Evolutionary conservation across 176 grass and related monocot genomes (phyloP).

Genomic region (Paspalum notatum): DNA sequence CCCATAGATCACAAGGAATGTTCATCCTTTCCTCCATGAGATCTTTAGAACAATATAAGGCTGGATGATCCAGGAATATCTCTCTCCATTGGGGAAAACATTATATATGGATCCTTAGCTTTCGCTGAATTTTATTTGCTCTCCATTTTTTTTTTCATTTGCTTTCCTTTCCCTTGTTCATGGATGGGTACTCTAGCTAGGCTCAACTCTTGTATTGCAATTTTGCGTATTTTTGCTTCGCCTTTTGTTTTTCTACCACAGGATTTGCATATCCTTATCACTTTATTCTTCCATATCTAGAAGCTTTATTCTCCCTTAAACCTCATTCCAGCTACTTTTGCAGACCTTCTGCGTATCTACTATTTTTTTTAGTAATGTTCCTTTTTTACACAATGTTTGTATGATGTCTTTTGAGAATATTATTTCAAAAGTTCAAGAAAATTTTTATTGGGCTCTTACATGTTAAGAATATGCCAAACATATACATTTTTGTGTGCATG

Average conservation of each 20-base stretch:
- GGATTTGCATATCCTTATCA: constrained; percentile 51
- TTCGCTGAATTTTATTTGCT: constrained; percentile 27
- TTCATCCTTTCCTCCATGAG: constrained; percentile 45
- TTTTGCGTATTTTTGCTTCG: constrained; percentile 24
- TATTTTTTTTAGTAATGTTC: neutral
- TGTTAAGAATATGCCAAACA: neutral
- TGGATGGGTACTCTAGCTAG: neutral
- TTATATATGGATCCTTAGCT: constrained; percentile 43
- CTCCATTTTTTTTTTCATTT: neutral
- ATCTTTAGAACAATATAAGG: constrained; percentile 52
- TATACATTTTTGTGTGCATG: neutral
- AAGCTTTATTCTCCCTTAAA: constrained; percentile 83
- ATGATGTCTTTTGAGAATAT: neutral
- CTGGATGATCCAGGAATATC: constrained; percentile 69
- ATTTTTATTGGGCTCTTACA: neutral
- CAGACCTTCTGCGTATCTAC: constrained; percentile 4
- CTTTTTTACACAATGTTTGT: neutral
- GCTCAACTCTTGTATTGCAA: constrained; percentile 14
- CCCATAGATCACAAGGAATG: constrained; percentile 60
- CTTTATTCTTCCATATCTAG: constrained; percentile 79
- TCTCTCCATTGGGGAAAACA: constrained; percentile 42
- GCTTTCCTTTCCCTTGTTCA: constrained; percentile 1
- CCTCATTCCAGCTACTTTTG: constrained; percentile 50
- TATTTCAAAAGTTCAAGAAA: neutral
- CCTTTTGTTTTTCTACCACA: constrained; percentile 7